Evolutionary conservation across 2,329 filamentous ascomycete species (phyloP).

Genomic region (Pseudopyrenochaeta lycopersici): DNA sequence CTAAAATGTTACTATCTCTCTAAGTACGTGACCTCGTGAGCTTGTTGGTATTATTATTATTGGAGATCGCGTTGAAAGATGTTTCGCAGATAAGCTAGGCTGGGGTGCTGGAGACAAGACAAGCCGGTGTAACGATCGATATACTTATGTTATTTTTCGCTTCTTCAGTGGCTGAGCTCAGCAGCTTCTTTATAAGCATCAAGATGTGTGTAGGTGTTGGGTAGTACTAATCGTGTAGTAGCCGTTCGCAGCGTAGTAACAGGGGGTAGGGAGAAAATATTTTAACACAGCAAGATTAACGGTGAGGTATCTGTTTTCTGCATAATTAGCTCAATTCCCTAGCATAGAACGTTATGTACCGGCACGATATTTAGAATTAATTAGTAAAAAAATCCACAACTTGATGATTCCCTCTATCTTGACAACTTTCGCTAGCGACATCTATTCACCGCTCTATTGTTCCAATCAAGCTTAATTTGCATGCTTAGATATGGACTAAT

Average conservation of each 20-base stretch:
- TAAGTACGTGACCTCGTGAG: neutral
- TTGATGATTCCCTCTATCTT: neutral
- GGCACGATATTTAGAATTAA: neutral
- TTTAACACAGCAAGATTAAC: neutral
- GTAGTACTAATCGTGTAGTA: neutral
- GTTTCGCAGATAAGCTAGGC: neutral
- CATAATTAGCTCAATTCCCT: neutral
- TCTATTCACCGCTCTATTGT: neutral
- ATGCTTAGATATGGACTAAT: neutral
- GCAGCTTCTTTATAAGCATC: neutral
- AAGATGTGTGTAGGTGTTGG: neutral
- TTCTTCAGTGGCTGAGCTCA: neutral
- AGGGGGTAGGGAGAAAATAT: neutral
- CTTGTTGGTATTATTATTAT: neutral
- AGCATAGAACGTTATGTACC: neutral
- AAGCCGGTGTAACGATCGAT: neutral
- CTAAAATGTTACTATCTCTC: neutral
- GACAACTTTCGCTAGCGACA: neutral
- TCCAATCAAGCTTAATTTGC: neutral
- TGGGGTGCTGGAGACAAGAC: neutral
- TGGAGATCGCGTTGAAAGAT: neutral
- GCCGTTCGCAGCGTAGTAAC: neutral
- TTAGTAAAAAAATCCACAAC: neutral
- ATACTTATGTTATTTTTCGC: neutral
- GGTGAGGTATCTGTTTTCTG: neutral